Percentiles rank a stretch among this genome's conserved stretches.
phyloP scores from a whole-genome alignment of 148 eudicot species.

The Rhododendron ovatum region DNA sequence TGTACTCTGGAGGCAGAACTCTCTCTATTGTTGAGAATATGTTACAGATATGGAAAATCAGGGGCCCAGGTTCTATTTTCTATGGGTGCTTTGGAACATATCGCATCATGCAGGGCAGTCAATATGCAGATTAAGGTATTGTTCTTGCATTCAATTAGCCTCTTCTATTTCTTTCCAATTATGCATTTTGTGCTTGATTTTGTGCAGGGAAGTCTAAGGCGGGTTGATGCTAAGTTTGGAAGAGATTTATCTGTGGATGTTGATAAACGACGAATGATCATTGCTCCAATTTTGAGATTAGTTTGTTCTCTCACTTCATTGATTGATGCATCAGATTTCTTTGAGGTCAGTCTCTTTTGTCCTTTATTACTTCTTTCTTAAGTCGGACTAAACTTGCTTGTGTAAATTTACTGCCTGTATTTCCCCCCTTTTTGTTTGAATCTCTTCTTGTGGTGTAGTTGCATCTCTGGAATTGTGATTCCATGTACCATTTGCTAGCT shows the following conservation, averaged over 20 bases:
- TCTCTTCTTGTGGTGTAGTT: background rate
- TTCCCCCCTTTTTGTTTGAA: background rate
- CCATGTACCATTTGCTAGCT: background rate
- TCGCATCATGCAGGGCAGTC: conserved; percentile 78
- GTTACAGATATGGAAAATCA: conserved; percentile 80
- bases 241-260: conserved; percentile 41
- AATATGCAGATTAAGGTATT: conserved; percentile 70
- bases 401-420: background rate
- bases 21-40: conserved; percentile 75
- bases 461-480: background rate
- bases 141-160: background rate
- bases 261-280: conserved; percentile 62
- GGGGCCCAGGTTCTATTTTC: conserved; percentile 85
- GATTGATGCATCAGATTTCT: conserved; percentile 76
- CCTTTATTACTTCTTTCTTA: background rate
- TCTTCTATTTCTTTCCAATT: conserved; percentile 9
- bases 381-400: background rate
- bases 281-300: conserved; percentile 79
- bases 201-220: conserved; percentile 62
- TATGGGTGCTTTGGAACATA: conserved; percentile 81
- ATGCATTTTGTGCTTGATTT: conserved; percentile 1
- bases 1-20: conserved; percentile 93
- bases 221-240: conserved; percentile 44
- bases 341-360: conserved; percentile 54
- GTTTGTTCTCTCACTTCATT: conserved; percentile 81